Evolutionary conservation across 805 yeast genomes (phyloP).

Genomic region (Ogataea dorogensis): DNA sequence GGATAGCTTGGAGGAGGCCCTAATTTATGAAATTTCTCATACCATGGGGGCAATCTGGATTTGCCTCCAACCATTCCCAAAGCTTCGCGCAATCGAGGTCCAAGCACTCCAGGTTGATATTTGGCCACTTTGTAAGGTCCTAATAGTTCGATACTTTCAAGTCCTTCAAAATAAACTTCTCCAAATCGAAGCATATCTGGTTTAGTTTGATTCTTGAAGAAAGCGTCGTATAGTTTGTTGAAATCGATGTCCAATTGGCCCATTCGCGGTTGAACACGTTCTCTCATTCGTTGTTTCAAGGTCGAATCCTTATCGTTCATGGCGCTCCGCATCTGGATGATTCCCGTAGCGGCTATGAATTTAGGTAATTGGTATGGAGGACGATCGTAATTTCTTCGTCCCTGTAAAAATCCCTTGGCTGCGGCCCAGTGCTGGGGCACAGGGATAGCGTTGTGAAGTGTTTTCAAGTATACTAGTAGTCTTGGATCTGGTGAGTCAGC

Average conservation of each 20-base stretch:
- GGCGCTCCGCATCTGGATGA: slow-evolving; percentile 78
- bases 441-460: slow-evolving; percentile 62
- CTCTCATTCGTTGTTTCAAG: slow-evolving; percentile 72
- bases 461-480: slow-evolving; percentile 61
- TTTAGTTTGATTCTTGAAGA: slow-evolving; percentile 74
- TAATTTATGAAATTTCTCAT: slow-evolving; percentile 56
- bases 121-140: slow-evolving; percentile 35
- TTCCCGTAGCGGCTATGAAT: slow-evolving; percentile 79
- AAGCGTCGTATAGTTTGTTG: slow-evolving; percentile 77
- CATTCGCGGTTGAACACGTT: slow-evolving; percentile 85
- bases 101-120: slow-evolving; percentile 63
- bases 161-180: slow-evolving; percentile 75
- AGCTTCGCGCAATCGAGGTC: slow-evolving; percentile 62
- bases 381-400: slow-evolving; percentile 63
- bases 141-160: slow-evolving; percentile 37
- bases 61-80: slow-evolving; percentile 54
- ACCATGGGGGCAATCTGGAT: slow-evolving; percentile 74
- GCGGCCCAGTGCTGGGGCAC: slow-evolving; percentile 86
- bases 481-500: slow-evolving; percentile 80
- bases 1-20: slow-evolving; percentile 89
- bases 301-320: slow-evolving; percentile 50
- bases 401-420: slow-evolving; percentile 70
- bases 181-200: slow-evolving; percentile 73
- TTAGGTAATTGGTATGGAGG: slow-evolving; percentile 76
- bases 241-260: slow-evolving; percentile 85